phyloP scores from a whole-genome alignment of 2,329 filamentous ascomycete species.

The Parastagonospora nodorum region DNA sequence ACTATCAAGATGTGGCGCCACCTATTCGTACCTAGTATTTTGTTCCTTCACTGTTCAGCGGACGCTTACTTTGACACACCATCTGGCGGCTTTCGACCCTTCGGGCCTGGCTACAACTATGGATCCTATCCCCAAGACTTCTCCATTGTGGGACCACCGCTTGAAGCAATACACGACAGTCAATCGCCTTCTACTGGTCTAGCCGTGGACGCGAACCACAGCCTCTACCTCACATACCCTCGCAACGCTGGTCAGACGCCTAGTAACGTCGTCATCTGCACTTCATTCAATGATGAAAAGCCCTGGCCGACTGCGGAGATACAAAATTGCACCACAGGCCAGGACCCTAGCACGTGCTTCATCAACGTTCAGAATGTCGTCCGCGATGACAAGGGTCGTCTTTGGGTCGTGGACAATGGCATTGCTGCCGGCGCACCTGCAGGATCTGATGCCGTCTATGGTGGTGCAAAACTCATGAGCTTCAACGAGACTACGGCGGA shows the following conservation, averaged over 20 bases:
- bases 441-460: conserved; percentile 31
- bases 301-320: conserved; percentile 49
- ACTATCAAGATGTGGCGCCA: conserved; percentile 1
- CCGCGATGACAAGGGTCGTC: conserved; percentile 44
- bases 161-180: conserved; percentile 48
- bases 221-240: conserved; percentile 51
- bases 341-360: conserved; percentile 51
- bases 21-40: not conserved
- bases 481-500: conserved; percentile 44
- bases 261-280: conserved; percentile 48
- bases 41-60: not conserved
- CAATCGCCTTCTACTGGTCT: conserved; percentile 46
- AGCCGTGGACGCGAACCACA: conserved; percentile 45
- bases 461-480: conserved; percentile 51
- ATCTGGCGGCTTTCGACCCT: conserved; percentile 12
- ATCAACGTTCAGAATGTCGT: conserved; percentile 55
- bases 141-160: conserved; percentile 40
- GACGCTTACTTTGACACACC: conserved; percentile 13
- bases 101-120: conserved; percentile 15
- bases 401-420: conserved; percentile 52
- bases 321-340: conserved; percentile 47
- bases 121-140: conserved; percentile 43
- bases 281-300: conserved; percentile 44
- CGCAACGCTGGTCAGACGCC: conserved; percentile 46
- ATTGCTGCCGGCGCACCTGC: conserved; percentile 37